These are phyloP conservation scores for Hibiscus tridactylites DNA, from an alignment of 345 rosid species.

Conservation along the genomic window DNA sequence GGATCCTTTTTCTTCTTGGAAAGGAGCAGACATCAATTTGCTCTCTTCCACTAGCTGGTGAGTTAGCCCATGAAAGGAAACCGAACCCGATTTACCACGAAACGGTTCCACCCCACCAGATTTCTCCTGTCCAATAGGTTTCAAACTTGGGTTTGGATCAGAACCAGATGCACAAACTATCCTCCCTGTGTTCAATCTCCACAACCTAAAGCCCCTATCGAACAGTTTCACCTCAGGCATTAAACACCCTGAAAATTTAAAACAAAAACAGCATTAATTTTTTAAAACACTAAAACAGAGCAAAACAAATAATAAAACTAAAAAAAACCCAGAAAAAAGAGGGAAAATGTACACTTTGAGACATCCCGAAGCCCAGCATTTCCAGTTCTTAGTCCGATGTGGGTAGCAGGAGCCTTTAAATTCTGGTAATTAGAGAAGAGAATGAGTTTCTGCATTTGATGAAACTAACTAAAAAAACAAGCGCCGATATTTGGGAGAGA, in stretches of 20 bases:
- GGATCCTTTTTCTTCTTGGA: conserved; percentile 53
- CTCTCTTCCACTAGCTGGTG: conserved; percentile 73
- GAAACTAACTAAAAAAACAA: background rate
- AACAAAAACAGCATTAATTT: background rate
- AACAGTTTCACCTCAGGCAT: background rate
- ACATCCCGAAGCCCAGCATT: conserved; percentile 7
- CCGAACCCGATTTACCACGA: conserved; percentile 73
- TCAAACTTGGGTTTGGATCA: conserved; percentile 15
- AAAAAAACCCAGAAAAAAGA: background rate
- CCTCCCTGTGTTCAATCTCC: conserved; percentile 22
- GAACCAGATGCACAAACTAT: conserved; percentile 28
- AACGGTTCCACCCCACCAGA: conserved; percentile 42
- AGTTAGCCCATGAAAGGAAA: conserved; percentile 66
- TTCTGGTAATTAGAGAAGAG: background rate
- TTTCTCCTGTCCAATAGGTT: conserved; percentile 6
- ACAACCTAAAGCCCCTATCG: background rate
- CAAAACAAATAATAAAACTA: background rate
- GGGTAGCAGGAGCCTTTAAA: conserved; percentile 26
- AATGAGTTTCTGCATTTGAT: background rate
- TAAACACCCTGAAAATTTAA: conserved; percentile 23
- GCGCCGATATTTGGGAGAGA: background rate
- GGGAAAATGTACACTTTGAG: conserved; percentile 21
- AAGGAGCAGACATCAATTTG: conserved; percentile 59
- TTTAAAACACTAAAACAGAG: background rate
- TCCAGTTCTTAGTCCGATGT: conserved; percentile 15